phyloP scores from a whole-genome alignment of 768 basidiomycete species.

The Lactarius evosmus region DNA sequence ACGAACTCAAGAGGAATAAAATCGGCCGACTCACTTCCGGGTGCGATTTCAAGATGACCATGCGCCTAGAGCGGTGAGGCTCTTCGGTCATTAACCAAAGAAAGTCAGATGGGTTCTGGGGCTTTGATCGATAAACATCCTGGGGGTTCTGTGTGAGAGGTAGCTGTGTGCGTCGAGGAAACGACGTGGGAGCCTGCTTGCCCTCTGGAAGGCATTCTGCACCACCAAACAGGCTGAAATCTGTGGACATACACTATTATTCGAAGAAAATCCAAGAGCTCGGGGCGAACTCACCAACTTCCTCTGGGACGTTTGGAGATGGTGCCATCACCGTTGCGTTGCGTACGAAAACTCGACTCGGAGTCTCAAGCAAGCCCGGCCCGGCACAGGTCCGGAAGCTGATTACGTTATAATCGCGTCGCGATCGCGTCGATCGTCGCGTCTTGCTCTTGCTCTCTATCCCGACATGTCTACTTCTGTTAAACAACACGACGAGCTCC shows the following conservation, averaged over 20 bases:
- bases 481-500: slow-evolving; percentile 70
- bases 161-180: slow-evolving; percentile 51
- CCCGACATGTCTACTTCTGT: slow-evolving; percentile 9
- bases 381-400: not conserved
- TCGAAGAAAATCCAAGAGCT: not conserved
- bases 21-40: slow-evolving; percentile 61
- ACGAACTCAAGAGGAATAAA: not conserved
- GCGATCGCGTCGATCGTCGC: not conserved
- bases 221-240: slow-evolving; percentile 80
- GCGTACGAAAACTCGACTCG: no score
- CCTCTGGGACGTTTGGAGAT: slow-evolving; percentile 24
- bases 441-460: not conserved
- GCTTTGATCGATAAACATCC: slow-evolving; percentile 46
- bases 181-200: slow-evolving; percentile 36
- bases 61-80: slow-evolving; percentile 85
- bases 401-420: slow-evolving; percentile 26
- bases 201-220: slow-evolving; percentile 71
- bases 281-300: slow-evolving; percentile 16
- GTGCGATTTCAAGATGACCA: slow-evolving; percentile 90
- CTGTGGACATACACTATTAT: slow-evolving; percentile 35
- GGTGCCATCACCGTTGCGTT: slow-evolving; percentile 21
- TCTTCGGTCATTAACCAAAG: slow-evolving; percentile 98
- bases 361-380: not conserved
- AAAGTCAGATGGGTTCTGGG: slow-evolving; percentile 81
- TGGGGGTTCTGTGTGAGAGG: slow-evolving; percentile 44